Base-by-base conservation (phyloP, 2,329 filamentous ascomycete genomes). In the Trichoderma semiorbis region DNA sequence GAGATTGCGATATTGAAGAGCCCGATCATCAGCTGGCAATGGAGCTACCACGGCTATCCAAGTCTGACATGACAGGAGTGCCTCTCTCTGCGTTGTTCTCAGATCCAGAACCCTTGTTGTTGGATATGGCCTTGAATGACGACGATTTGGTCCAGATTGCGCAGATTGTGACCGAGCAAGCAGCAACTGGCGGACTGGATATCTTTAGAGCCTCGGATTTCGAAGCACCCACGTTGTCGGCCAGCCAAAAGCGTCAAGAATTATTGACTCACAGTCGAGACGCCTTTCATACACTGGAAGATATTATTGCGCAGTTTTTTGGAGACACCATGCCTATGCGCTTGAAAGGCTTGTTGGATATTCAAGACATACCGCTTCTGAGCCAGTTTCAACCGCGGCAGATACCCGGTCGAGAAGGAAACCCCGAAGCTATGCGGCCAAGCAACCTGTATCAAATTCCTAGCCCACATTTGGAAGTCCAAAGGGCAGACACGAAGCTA, bases 91-190 rank as follows among this genome's bases (percentile, higher is more conserved):
- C 83, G 61, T 88, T 89, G 75, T 90, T 91, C 75, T 85, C 86
- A 2, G 88, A 90, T 28, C 86, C 88, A 6, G 87, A 91, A 75
- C 88, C 88, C 11, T 79, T 85, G 1, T 79, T 80, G 36, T 75
- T 85, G 11, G 83, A 86, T 28, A 77, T 85, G 28, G 80, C 83
- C 11, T 78, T 86, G 18, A 80, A 84, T 1, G 89, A 91, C 69
- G 86, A 89, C 3, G 90, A 92, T 53, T 84, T 88, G 72, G 88
- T 93, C 39, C 88, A 89, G 66, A 85, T 92, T 30, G 91, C 90
- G 0, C 92, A 93, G 76, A 87, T 93, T 47, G 81, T 93, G n/a
- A 90, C 90, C 2, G 90, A 93, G 72, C 92, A 94, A 77, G 87
- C 91, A 26, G 85, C 88, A 3, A 88, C 85, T 11, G 87, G 89